Base-by-base conservation (phyloP, 495 filamentous ascomycete species). In the Penicillium lividum region DNA sequence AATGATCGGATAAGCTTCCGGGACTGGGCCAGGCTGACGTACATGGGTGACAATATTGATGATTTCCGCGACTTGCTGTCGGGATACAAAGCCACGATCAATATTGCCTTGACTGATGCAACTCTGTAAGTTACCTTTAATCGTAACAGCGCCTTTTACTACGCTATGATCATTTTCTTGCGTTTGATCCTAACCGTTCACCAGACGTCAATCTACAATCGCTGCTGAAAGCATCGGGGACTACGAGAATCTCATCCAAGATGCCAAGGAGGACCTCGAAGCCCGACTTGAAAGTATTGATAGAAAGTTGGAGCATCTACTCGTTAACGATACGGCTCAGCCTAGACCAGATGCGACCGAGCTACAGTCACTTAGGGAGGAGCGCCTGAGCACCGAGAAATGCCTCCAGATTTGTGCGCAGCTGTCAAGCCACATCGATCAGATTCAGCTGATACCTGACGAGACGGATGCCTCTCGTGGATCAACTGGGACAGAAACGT, bases 351-450 rank as follows among this genome's bases (percentile, higher is more conserved):
- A 75, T 61, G 52, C 61, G n/a, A 60, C 40, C 4, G 70, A 76
- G 57, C 56, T 69, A 33, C 65, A 59, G 42, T 62, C 58, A 31
- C 62, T 77, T 54, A 59, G 68, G 60, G 73, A 77, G 31, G 76
- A 80, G 61, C 72, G 67, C 51, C 44, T 64, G 33, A 76, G 72
- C 53, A 74, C 75, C 36, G 60, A 78, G 62, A 68, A 77, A 55
- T 77, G 74, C 59, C 73, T 80, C 45, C 56, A 68, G 54, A 77
- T 80, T 45, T 78, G 75, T 64, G 56, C 66, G 29, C 57, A 72
- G 47, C 53, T 77, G 33, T 75, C 69, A 9, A 60, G 58, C 15
- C 70, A 77, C 34, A 71, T 78, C 55, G 62, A 67, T 48, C 64
- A 73, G 58, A 59, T 72, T 60, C 65, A 70, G 56, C 60, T 52